Base-by-base conservation (phyloP, 768 basidiomycete genomes). In the Mycena amicta region DNA sequence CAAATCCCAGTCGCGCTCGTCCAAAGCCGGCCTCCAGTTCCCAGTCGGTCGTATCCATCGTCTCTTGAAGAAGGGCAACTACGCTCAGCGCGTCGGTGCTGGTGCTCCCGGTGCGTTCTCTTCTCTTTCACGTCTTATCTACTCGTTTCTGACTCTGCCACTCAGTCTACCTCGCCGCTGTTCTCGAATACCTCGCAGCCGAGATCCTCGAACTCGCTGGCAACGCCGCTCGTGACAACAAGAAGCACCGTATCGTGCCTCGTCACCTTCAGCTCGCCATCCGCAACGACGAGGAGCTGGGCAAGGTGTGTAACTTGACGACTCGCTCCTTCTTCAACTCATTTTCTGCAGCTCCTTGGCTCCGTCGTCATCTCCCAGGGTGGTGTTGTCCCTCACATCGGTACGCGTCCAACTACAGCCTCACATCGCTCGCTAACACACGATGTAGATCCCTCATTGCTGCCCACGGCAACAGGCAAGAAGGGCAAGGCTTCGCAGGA, bases 351-450 rank as follows among this genome's bases (percentile, higher is more conserved):
- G n/a, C 88, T 93, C 62, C 84, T 94, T 55, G 91, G 90, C n/a
- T 80, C 86, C 55, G 92, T 94, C 65, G 87, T 90, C 70, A 93
- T 94, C 79, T 92, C 89, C 26, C 91, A 93, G 72, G 92, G 92
- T 74, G 92, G 92, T 81, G 89, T 91, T 53, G 85, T 85, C 5
- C 84, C 84, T 15, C 69, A 73, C 68, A 84, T 84, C 69, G 43
- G 33, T 37, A 18, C 18, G 33, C 18, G 18, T n/a, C n/a, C n/a
- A n/a, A n/a, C n/a, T n/a, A n/a, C n/a, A n/a, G n/a, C n/a, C n/a
- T n/a, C n/a, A n/a, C n/a, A n/a, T n/a, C n/a, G n/a, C n/a, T n/a
- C n/a, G n/a, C n/a, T n/a, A n/a, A n/a, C n/a, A n/a, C n/a, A n/a
- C n/a, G n/a, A n/a, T n/a, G n/a, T 37, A 37, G 76, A 80, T n/a